Evolutionary conservation across 495 filamentous ascomycete species (phyloP).

Genomic region (Penicillium macrosclerotiorum): DNA sequence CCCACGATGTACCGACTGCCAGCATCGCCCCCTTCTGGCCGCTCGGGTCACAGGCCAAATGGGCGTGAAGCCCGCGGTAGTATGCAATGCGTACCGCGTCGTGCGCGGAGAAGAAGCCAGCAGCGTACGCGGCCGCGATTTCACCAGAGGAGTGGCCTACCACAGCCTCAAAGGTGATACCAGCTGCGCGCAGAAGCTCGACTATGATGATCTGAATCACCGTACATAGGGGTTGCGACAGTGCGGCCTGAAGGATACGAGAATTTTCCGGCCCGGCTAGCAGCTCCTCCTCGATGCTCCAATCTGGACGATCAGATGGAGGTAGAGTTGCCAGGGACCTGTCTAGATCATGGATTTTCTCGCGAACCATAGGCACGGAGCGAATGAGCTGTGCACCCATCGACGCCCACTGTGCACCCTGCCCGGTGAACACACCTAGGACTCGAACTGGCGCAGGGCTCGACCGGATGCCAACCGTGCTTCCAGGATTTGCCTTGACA

Average conservation of each 20-base stretch:
- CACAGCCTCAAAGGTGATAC: slow-evolving; percentile 12
- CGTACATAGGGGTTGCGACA: slow-evolving; percentile 42
- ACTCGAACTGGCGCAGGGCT: not conserved
- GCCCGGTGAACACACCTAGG: slow-evolving; percentile 11
- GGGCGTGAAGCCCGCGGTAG: slow-evolving; percentile 37
- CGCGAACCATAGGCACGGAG: not conserved
- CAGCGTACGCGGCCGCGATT: slow-evolving; percentile 36
- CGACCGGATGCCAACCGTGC: not conserved
- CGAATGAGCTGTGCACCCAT: slow-evolving; percentile 2
- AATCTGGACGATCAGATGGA: not conserved
- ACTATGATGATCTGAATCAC: slow-evolving; percentile 27
- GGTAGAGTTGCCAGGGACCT: not conserved
- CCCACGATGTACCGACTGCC: slow-evolving; percentile 43
- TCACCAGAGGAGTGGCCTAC: slow-evolving; percentile 35
- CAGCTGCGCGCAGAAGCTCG: slow-evolving; percentile 13
- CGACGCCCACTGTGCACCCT: slow-evolving; percentile 8
- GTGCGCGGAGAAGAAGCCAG: slow-evolving; percentile 9
- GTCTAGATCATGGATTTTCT: not conserved
- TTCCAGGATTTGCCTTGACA: not conserved
- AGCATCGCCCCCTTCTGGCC: slow-evolving; percentile 50
- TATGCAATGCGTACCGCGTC: slow-evolving; percentile 51
- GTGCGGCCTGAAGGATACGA: not conserved
- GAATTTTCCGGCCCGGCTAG: not conserved
- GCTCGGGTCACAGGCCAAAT: not conserved
- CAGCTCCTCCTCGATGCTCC: not conserved